Evolutionary conservation across 305 asterid species (phyloP).

Genomic region (Solanum hybrid): DNA sequence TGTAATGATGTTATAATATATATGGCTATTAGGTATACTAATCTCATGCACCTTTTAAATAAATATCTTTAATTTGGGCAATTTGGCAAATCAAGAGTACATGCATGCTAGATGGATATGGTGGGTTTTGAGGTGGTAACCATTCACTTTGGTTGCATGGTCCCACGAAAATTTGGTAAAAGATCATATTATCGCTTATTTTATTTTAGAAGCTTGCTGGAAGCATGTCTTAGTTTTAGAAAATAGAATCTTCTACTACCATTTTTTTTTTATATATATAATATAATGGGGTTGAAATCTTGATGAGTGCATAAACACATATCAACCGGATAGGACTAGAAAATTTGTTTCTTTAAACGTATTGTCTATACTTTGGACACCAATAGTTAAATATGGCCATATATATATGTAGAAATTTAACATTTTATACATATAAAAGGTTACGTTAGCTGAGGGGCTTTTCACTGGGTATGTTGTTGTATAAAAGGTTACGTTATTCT

Average conservation of each 20-base stretch:
- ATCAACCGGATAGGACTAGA: neutral
- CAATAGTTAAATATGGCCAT: neutral
- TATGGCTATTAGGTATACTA: slow-evolving; percentile 20
- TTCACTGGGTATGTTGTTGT: too few relatives aligned
- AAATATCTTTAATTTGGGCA: slow-evolving; percentile 12
- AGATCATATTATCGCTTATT: neutral
- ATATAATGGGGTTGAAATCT: neutral
- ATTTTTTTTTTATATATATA: neutral
- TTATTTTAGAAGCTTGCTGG: neutral
- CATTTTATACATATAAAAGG: neutral
- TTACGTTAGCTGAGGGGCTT: neutral
- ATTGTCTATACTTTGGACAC: neutral
- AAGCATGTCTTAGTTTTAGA: neutral
- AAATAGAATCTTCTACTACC: neutral
- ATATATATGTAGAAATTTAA: neutral
- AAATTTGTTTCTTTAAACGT: neutral
- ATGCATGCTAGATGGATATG: slow-evolving; percentile 15
- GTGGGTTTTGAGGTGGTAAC: slow-evolving; percentile 20
- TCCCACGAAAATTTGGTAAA: neutral
- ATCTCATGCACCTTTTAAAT: slow-evolving; percentile 9
- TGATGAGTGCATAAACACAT: neutral
- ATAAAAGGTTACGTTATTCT: neutral
- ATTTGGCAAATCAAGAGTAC: slow-evolving; percentile 3
- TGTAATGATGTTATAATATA: neutral
- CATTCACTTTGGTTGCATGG: neutral